A percentile compares a stretch with the other conserved stretches of the same genome.
These are phyloP conservation scores for Waltergamsia citrina DNA, from an alignment of 2,329 filamentous ascomycete species.

Conservation along the genomic window DNA sequence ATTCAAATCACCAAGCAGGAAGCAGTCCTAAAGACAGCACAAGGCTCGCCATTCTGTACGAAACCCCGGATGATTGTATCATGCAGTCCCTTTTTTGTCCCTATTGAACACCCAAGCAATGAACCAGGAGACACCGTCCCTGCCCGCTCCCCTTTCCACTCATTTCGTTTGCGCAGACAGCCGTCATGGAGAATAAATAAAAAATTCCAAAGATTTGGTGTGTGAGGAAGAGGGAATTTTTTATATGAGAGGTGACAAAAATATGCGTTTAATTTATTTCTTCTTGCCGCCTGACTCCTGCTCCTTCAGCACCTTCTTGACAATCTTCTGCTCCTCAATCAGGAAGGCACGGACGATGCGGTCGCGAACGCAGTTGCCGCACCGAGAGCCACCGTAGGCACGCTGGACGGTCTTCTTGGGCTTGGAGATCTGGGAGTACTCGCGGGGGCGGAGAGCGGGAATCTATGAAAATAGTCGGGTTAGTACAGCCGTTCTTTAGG, in stretches of 20 bases:
- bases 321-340: slow-evolving; percentile 99
- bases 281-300: slow-evolving; percentile 67
- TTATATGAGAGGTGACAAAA: neutral
- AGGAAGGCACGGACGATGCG: slow-evolving; percentile 96
- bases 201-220: no score
- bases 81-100: slow-evolving; percentile 38
- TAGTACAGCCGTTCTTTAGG: no score
- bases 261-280: slow-evolving; percentile 46
- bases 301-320: slow-evolving; percentile 99
- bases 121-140: slow-evolving; percentile 19
- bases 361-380: slow-evolving; percentile 97
- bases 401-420: slow-evolving; percentile 99
- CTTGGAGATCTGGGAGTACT: slow-evolving; percentile 95
- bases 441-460: slow-evolving; percentile 93
- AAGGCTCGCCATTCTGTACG: slow-evolving; percentile 28
- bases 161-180: slow-evolving; percentile 5
- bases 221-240: neutral
- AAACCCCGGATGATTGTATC: slow-evolving; percentile 26
- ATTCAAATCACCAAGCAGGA: slow-evolving; percentile 38
- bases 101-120: slow-evolving; percentile 45
- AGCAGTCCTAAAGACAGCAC: slow-evolving; percentile 33
- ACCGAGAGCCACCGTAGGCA: slow-evolving; percentile 96
- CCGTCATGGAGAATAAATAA: neutral
- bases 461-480: slow-evolving; percentile 48
- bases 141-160: slow-evolving; percentile 13